Evolutionary conservation across 495 filamentous ascomycete genomes (phyloP), one percentile per base, ranked within the genome.

Genomic region (Penicillium paradoxum): DNA sequence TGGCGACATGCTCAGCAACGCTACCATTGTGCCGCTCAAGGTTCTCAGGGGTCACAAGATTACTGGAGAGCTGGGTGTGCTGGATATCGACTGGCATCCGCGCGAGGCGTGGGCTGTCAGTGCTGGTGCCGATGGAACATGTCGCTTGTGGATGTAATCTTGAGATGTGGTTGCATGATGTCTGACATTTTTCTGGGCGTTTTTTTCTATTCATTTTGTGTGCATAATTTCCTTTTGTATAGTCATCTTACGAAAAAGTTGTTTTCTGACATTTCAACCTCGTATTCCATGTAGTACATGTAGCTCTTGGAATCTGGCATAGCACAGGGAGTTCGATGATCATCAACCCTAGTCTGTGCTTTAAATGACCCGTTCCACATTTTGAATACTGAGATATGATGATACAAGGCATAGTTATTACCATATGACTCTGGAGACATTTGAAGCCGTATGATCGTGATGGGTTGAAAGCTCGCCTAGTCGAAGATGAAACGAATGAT

Each of bases 31-130:
- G 39, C 93, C 95, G 14, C 79, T 97, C 56, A 97, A 97, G 80
- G 86, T 95, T 58, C 79, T 98, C 53, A 86, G 82, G 70, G 93
- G 93, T 3, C 93, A 98, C 74, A 85, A 84, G 72, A 71, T 79
- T 36, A 74, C 71, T 34, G 84, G 92, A 2, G 87, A 85, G 57
- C 75, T 98, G 45, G 93, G 93, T 42, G 91, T 98, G 19, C 72
- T 97, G 73, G 95, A 96, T 69, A 72, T 97, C 24, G 90, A 91
- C 57, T 98, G 93, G 93, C 92, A 97, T 75, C 88, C 88, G 15
- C 79, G 80, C 38, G 88, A 96, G 72, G 87, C 91, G 4, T 97
- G 93, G 92, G 84, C 83, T 72, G 90, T 95, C 48, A 91, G 86
- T 78, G 92, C 89, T 32, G 92, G 91, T 51, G 93, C 92, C 2